Evolutionary conservation across 2,329 filamentous ascomycete species (phyloP), one percentile per base, ranked within the genome.

Genomic region (Penicillium crustosum): DNA sequence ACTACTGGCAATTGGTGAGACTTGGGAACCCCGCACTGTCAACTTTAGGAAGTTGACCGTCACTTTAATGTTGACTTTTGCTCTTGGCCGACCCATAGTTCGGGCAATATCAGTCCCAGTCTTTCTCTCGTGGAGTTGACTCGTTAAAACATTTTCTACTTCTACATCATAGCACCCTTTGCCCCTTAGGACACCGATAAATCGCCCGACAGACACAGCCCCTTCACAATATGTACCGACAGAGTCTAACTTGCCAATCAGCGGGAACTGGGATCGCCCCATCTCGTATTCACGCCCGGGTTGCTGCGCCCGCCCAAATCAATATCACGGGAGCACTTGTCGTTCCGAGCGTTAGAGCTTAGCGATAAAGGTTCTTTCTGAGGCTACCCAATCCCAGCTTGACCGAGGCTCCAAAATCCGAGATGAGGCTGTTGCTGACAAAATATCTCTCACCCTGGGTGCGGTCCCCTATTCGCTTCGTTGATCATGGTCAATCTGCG

Each of bases 351-450:
- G 29, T 56, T 13, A 5, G 13, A n/a, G 12, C n/a, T 31, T 17
- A 19, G 25, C 3, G 27, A 29, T 23, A 36, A 27, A 35, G 19
- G 38, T 27, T 41, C 4, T 29, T 4, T 29, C 13, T 31, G 10
- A 8, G 2, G 15, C 6, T 19, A 35, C n/a, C 54, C 56, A 61
- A 57, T 60, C 49, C 25, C 42, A 48, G 43, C 35, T 23, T 36
- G n/a, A 43, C 45, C 42, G 58, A 54, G 51, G 53, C 36, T 45
- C 12, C 31, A 29, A 21, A 39, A 13, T 19, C n/a, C 33, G 8
- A 43, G 36, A 64, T 62, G 63, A 64, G 63, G 61, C 61, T 65
- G 36, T 49, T 59, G 61, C 63, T 64, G 60, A 66, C 62, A 33
- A 63, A 51, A 21, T 19, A 39, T 7, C 33, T 27, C 47, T 33